Base-by-base conservation (phyloP, 768 basidiomycete genomes). In the Mrakia blollopis region DNA sequence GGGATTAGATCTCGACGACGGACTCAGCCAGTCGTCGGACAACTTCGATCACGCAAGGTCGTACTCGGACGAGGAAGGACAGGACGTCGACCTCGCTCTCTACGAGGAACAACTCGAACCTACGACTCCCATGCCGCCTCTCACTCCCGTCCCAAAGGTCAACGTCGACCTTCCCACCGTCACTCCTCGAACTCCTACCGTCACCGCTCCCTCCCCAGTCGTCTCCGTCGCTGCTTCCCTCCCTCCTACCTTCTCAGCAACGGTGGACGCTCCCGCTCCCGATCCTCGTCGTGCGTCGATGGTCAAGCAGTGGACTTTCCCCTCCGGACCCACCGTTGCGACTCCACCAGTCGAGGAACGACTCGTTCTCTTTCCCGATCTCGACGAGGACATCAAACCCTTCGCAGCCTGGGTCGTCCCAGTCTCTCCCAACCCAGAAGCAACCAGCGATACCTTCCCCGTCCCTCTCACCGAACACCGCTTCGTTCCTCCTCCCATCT, bases 321-420 rank as follows among this genome's bases (percentile, higher is more conserved):
- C 77, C 28, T 35, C 54, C 13, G 77, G 77, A 8, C 73, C 73
- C 23, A 35, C 71, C 73, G 60, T 52, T 39, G 32, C 54, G 28
- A n/a, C 57, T 13, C 57, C 37, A n/a, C 65, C 54, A 30, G 77
- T 57, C 25, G 63, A 74, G 47, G 41, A 41, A 41, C 73, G n/a
- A 11, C 14, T 74, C 68, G 60, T 62, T 23, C 30, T 60, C 23
- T 47, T 41, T 28, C 21, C 63, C 32, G 50, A 71, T 14, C n/a
- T 37, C 44, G 77, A 73, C 37, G 76, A 78, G 32, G 77, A 78
- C 61, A 57, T 73, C 60, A 71, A 62, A 65, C 77, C 77, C n/a
- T 78, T 78, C 30, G 77, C 52, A 1, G 69, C 77, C 30, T 78
- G 77, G 77, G 60, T 78, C 67, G 76, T 77, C 25, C 76, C 76